Base-by-base conservation (phyloP, 495 filamentous ascomycete genomes). In the Penicillium mononematosum region DNA sequence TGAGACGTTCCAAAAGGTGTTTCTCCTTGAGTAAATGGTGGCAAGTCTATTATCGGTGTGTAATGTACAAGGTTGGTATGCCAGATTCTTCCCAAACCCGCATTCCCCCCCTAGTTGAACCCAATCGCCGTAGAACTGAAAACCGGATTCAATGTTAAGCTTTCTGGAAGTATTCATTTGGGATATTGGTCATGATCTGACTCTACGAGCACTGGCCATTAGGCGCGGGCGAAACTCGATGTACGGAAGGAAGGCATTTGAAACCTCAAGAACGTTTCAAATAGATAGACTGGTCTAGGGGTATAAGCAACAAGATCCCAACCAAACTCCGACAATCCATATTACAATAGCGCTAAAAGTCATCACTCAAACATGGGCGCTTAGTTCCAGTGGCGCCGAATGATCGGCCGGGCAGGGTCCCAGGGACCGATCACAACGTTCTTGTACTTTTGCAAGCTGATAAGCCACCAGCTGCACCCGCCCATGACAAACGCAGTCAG, bases 361-460 rank as follows among this genome's bases (percentile, higher is more conserved):
- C 41, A 47, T 48, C 29, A n/a, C 24, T 39, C 11, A 50, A 53
- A 44, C 24, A 11, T 20, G 10, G 16, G 11, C 2, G 22, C 17
- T 79, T 64, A 84, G 60, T 85, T 82, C 82, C 83, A 85, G 52
- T 74, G 74, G 54, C 81, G 70, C 56, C 83, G 70, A 52, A 86
- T 81, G 50, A 98, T 86, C 7, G 94, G 94, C 64, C 93, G 79
- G 3, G 94, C 94, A 17, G 95, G 92, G 78, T 98, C 94, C 94
- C 94, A 98, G 4, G 94, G 94, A 31, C 94, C 94, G 65, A 90
- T 90, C 55, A 98, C 97, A 70, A 97, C 94, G 73, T 98, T 98
- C 81, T 98, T 98, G 72, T 97, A 98, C 76, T 93, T 92, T 74
- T 98, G 94, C 70, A 98, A 72, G 45, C 90, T 88, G 67, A 98